phyloP scores from a whole-genome alignment of 2,329 filamentous ascomycete genomes.

The Mycosphaerella sp. region DNA sequence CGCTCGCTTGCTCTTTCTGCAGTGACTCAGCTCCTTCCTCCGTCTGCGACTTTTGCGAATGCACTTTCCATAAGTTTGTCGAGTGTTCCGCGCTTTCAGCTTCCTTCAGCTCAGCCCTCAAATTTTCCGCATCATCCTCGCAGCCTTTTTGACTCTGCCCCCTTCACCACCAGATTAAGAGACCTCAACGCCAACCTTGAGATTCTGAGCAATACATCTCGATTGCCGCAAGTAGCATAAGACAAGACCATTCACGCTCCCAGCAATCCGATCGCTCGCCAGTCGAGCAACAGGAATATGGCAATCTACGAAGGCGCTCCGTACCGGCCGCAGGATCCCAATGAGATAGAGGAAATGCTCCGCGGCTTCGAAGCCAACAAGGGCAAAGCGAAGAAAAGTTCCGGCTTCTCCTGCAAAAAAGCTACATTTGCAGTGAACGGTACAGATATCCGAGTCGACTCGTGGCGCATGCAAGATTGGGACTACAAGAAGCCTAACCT shows the following conservation, averaged over 20 bases:
- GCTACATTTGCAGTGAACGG: slow-evolving; percentile 66
- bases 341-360: slow-evolving; percentile 61
- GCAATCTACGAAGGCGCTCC: slow-evolving; percentile 50
- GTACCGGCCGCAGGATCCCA: slow-evolving; percentile 61
- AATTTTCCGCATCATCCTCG: too few relatives aligned
- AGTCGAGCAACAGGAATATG: slow-evolving; percentile 38
- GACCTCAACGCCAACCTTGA: too few relatives aligned
- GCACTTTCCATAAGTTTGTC: background rate
- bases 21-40: slow-evolving; percentile 1
- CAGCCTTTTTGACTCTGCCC: too few relatives aligned
- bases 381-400: slow-evolving; percentile 44
- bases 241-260: background rate
- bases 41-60: background rate
- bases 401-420: slow-evolving; percentile 68
- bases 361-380: slow-evolving; percentile 55
- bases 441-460: slow-evolving; percentile 65
- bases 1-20: background rate
- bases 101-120: slow-evolving; percentile 3
- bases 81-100: background rate
- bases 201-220: too few relatives aligned
- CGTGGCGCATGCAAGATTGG: slow-evolving; percentile 91
- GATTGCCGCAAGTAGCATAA: too few relatives aligned
- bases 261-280: background rate
- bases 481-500: slow-evolving; percentile 86
- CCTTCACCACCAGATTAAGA: too few relatives aligned